phyloP scores from a whole-genome alignment of 208 protist genomes.

The Trypanosoma lewisi region DNA sequence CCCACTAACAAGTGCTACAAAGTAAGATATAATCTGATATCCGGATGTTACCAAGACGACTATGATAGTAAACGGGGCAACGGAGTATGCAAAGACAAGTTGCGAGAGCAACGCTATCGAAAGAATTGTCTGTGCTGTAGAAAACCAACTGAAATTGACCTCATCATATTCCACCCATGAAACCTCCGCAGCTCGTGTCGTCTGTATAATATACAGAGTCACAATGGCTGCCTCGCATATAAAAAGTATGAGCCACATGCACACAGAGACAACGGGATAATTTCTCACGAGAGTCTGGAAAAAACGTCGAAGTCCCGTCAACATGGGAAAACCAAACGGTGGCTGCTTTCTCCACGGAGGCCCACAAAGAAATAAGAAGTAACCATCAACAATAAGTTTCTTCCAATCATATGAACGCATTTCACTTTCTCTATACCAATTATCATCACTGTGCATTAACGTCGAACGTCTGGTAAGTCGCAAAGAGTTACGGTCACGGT shows the following conservation, averaged over 20 bases:
- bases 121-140: constrained; percentile 62
- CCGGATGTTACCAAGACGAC: constrained; percentile 78
- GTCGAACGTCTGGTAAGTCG: constrained; percentile 14
- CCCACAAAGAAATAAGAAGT: neutral
- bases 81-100: constrained; percentile 82
- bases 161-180: constrained; percentile 61
- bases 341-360: neutral
- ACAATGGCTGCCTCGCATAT: constrained; percentile 73
- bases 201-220: constrained; percentile 64
- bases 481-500: neutral
- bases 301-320: constrained; percentile 70
- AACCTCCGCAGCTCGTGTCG: constrained; percentile 31
- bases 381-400: neutral
- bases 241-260: constrained; percentile 78
- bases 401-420: neutral
- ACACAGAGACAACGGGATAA: constrained; percentile 63
- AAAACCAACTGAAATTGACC: constrained; percentile 51
- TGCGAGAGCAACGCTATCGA: constrained; percentile 74
- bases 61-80: constrained; percentile 62
- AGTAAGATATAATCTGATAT: constrained; percentile 78
- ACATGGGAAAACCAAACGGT: constrained; percentile 56
- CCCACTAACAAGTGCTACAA: constrained; percentile 39
- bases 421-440: constrained; percentile 6
- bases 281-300: constrained; percentile 77
- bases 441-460: neutral